Evolutionary conservation across 2,329 filamentous ascomycete genomes (phyloP), one percentile per base, ranked within the genome.

Genomic region (Aspergillus bombycis): DNA sequence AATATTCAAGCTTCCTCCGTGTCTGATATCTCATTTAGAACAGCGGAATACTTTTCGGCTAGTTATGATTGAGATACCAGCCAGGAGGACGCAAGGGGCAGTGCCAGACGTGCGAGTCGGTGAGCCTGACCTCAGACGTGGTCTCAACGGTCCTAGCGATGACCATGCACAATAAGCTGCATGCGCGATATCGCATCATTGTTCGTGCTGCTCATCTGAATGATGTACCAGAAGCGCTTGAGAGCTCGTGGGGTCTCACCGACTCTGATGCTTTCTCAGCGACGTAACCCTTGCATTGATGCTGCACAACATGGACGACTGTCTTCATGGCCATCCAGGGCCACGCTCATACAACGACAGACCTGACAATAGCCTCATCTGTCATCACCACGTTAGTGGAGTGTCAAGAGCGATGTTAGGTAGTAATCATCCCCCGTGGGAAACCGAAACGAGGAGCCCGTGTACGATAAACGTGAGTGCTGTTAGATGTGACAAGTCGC

Each of bases 381-480:
- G 2, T 16, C 14, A 36, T 36, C 34, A 16, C 4, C 34, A 16
- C 12, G 12, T 16, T 14, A 14, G 12, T 14, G 5, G 9, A 6
- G 14, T 36, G 4, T 36, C 34, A 36, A 12, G 5, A 16, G 14
- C 34, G 34, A 36, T 16, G 34, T 12, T 36, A 12, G 12, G 5
- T 7, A 2, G 12, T 36, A 36, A 14, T 36, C 3, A 14, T 14
- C 12, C 12, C 0, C 5, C 16, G 2, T 6, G 6, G 0, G 6
- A 4, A 6, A 7, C 34, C 12, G 4, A 36, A 11, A 36, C 14
- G 34, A 5, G 14, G 16, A 36, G 2, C 14, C 4, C 12, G 14
- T 36, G 14, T 36, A 36, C 5, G 14, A 36, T 36, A 36, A 7
- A 36, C 2, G 5, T 36, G 6, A 36, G 1, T 11, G 1, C 14